Conservation (phyloP, 139 green algal genomes). For the Pseudopediastrum boryanum region DNA sequence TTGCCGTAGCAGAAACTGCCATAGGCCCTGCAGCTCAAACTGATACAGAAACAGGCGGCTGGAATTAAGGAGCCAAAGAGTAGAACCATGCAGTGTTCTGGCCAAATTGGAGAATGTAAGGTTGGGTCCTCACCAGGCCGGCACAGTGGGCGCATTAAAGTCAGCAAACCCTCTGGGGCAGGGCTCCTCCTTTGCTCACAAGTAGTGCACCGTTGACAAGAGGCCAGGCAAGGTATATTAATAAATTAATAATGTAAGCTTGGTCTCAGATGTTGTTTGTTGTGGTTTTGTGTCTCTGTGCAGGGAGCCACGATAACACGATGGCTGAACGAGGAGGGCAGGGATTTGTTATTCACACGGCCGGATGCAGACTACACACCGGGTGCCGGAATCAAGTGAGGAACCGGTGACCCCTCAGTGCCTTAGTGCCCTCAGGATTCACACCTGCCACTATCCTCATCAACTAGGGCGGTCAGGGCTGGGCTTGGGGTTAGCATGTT, state of each 20-base stretch:
- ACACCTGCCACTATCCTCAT: background rate
- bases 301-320: constrained; percentile 61
- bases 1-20: too few species aligned
- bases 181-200: background rate
- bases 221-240: background rate
- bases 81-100: too few species aligned
- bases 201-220: background rate
- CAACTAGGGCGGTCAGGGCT: background rate
- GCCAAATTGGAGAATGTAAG: too few species aligned
- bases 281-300: background rate
- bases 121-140: background rate
- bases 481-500: background rate
- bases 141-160: background rate
- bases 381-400: constrained; percentile 39
- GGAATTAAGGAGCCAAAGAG: too few species aligned
- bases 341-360: constrained; percentile 21
- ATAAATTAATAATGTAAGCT: background rate
- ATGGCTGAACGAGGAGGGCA: constrained; percentile 48
- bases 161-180: background rate
- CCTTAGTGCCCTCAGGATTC: constrained; percentile 3
- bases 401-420: background rate
- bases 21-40: too few species aligned
- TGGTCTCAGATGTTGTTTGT: background rate
- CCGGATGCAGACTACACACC: constrained; percentile 22
- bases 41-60: too few species aligned